These are phyloP conservation scores for Beauveria sp. DNA, from an alignment of 2,329 filamentous ascomycete species.

Conservation along the genomic window DNA sequence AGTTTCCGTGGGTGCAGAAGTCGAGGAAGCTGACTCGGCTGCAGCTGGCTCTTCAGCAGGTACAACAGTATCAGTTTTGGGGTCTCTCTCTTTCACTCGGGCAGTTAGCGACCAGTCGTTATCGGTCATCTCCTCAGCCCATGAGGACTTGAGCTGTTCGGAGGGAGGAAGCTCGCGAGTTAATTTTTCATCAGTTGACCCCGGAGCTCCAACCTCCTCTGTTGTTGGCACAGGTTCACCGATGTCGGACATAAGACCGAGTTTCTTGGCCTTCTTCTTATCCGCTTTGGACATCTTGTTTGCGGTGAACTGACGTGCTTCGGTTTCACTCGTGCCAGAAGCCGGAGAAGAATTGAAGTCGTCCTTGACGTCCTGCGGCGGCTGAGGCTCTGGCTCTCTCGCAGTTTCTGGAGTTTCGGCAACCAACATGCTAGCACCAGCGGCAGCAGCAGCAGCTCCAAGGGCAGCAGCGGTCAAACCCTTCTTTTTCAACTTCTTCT, in stretches of 20 bases:
- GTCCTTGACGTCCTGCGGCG: background rate
- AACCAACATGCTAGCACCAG: background rate
- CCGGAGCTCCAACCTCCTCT: background rate
- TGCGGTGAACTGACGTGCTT: background rate
- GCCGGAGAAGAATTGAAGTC: background rate
- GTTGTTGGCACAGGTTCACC: conserved; percentile 6
- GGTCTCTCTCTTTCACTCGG: background rate
- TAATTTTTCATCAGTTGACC: background rate
- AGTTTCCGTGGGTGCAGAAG: background rate
- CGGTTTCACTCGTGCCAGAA: background rate
- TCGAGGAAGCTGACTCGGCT: background rate
- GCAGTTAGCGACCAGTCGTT: background rate
- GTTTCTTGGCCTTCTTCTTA: conserved; percentile 29
- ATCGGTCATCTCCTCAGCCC: conserved; percentile 15
- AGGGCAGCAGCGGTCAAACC: background rate
- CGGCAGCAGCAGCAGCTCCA: background rate
- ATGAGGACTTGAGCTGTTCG: background rate
- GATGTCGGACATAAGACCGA: conserved; percentile 12
- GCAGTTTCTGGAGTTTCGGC: background rate
- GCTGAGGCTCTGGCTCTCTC: background rate
- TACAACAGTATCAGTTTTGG: background rate
- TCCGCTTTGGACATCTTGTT: conserved; percentile 26
- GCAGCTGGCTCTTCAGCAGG: background rate
- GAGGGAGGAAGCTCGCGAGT: background rate
- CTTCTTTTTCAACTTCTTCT: conserved; percentile 21